Base-by-base conservation (phyloP, 2,329 filamentous ascomycete genomes). In the Fusarium humuli region DNA sequence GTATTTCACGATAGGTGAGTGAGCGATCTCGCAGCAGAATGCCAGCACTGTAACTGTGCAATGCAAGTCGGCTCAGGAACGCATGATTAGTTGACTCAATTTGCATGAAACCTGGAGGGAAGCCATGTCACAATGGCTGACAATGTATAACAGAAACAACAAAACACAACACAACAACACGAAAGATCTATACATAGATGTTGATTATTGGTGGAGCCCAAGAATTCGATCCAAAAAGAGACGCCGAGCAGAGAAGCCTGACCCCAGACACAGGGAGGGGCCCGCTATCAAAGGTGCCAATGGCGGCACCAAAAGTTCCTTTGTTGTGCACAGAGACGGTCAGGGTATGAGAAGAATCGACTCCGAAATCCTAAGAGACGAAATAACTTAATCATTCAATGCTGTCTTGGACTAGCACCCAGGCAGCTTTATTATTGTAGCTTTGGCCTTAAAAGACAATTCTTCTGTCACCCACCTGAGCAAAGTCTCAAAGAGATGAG, bases 211-310 rank as follows among this genome's bases (percentile, higher is more conserved):
- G 57, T 70, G 58, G 67, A 47, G 48, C 56, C 30, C 23, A 27
- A 20, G 27, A 25, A n/a, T 32, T 32, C 40, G 30, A 45, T 53
- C 49, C 47, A 55, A 32, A 65, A 66, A 61, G 46, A 69, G 34
- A 53, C 54, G 58, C 55, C 69, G 57, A 61, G 52, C 48, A 37
- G 46, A 50, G 57, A 53, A 58, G 41, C 59, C 49, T 50, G 54
- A 56, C 56, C 64, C 65, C 60, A 69, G 68, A 69, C 54, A 59
- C 44, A 42, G 61, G 53, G 69, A 72, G 65, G 65, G 69, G 59
- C 63, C 49, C 62, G 56, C 64, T 73, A 68, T 68, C 74, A 76
- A 76, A 76, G 73, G 74, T 76, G 60, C 74, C 74, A 74, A 74
- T 64, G 71, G 57, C 60, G 45, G 54, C 49, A 57, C 63, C 74